Evolutionary conservation across 768 basidiomycete genomes (phyloP), one percentile per base, ranked within the genome.

Genomic region (Omphalotus guepiniiformis): DNA sequence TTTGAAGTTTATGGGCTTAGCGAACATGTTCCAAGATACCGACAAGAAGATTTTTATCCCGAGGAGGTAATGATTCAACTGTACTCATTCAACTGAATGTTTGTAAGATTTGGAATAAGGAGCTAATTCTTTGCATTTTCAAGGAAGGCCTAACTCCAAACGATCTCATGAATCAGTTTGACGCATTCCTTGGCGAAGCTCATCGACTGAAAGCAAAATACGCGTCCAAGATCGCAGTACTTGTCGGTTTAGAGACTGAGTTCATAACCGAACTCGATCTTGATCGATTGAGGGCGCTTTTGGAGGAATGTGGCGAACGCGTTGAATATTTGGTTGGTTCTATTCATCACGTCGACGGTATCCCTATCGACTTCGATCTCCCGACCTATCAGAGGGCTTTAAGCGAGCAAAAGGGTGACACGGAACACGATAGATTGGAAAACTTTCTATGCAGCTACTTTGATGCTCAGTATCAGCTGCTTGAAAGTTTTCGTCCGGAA

Each of bases 161-260:
- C 36, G 70, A 66, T 35, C 74, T 98, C 23, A 60, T 62, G 12
- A 55, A 63, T 1, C 87, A 88, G 53, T 99, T 94, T 63, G 68
- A 77, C 27, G 66, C 63, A 12, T 98, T 93, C 64, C 63, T 97
- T 15, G 61, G 63, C 16, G 88, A 93, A 68, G 94, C 94, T 1
- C 80, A 85, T 56, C 81, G 83, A 6, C 77, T 96, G 32, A 87
- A 87, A 57, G 48, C 50, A 4, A 50, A 61, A 2, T 89, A 94
- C 58, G 72, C 79, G 3, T 58, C 69, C n/a, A 63, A 73, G 44
- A 91, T 97, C 58, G 70, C 72, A 13, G 73, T 99, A 29, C 72
- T 96, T 40, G 82, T 96, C 50, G 95, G 96, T 8, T 71, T 95
- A 32, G 95, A 99, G 65, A 96, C 94, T 6, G 96, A 98, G 58